Evolutionary conservation across 108 stramenopile species (phyloP), one percentile per base, ranked within the genome.

Genomic region (Cyclotella sp.): DNA sequence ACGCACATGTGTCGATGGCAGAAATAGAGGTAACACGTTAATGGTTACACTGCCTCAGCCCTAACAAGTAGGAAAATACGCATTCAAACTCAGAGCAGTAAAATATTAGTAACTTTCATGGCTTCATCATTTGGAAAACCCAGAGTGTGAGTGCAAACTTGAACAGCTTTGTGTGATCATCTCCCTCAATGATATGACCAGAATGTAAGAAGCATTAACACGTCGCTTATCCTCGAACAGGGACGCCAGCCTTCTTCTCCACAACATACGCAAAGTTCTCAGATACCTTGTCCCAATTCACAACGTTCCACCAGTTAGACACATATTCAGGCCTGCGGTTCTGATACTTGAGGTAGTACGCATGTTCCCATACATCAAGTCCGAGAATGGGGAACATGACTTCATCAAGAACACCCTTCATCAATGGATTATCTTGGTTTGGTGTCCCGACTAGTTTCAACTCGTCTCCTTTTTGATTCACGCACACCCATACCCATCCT

Each of bases 331-430:
- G 96, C 67, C 98, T 83, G 41, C 95, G 89, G 87, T 99, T 99
- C 82, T 99, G 97, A 90, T 98, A 98, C 86, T 99, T 95, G 73
- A 98, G 93, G 85, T 97, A 98, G 90, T 98, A 98, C 16, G 98
- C 97, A 82, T 97, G 96, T 79, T 99, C 99, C 99, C 99, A 99
- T 12, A 99, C 98, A 91, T 98, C 99, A 34, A 99, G 71, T 29
- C 99, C 99, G 42, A 99, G 87, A 70, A 99, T 97, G 57, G 99
- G 99, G 85, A 89, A 90, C 81, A 93, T 97, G 71, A 98, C 86
- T 68, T 97, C 97, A 58, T 95, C 93, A 11, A 74, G 57, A 46
- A 95, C 92, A 26, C 96, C 96, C 88, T 96, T 95, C 96, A 96
- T 93, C 80, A 96, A 85, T 26, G 96, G 97, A 65, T 98, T 98